Percentiles rank a stretch among this genome's conserved stretches.
phyloP scores from a whole-genome alignment of 495 filamentous ascomycete species.

The Pyrenula aspistea region DNA sequence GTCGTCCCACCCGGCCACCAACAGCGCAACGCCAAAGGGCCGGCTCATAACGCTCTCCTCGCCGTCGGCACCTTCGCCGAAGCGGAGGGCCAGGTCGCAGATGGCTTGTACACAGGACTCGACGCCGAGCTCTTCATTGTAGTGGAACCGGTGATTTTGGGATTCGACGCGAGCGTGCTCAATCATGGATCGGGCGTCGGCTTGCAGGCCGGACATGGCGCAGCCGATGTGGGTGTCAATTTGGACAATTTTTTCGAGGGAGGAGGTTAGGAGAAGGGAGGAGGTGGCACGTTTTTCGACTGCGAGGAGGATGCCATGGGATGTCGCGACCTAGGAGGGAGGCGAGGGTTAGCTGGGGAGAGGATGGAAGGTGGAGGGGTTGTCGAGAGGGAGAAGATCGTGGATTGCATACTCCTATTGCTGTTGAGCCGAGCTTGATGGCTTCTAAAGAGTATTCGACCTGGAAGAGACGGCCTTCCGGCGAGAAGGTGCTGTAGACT shows the following conservation, averaged over 20 bases:
- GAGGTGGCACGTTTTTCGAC: slow-evolving; percentile 99
- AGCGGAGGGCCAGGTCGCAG: slow-evolving; percentile 90
- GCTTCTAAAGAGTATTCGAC: slow-evolving; percentile 99
- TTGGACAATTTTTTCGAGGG: slow-evolving; percentile 98
- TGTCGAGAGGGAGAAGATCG: slow-evolving; percentile 9
- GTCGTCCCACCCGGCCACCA: slow-evolving; percentile 96
- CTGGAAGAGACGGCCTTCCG: slow-evolving; percentile 98
- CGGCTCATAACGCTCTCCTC: slow-evolving; percentile 97
- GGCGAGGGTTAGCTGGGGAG: slow-evolving; percentile 10
- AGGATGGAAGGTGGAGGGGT: slow-evolving; percentile 1
- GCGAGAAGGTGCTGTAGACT: slow-evolving; percentile 84
- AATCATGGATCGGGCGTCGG: slow-evolving; percentile 89
- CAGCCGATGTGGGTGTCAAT: slow-evolving; percentile 98
- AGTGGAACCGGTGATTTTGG: slow-evolving; percentile 94
- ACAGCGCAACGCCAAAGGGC: slow-evolving; percentile 89
- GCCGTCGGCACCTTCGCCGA: slow-evolving; percentile 93
- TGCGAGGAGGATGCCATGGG: slow-evolving; percentile 85
- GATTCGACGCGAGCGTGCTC: slow-evolving; percentile 97
- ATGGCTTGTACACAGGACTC: slow-evolving; percentile 99
- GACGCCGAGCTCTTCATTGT: slow-evolving; percentile 82
- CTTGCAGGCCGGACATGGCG: slow-evolving; percentile 95
- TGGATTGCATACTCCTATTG: slow-evolving; percentile 89
- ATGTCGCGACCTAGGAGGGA: slow-evolving; percentile 61
- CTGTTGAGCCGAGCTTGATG: slow-evolving; percentile 97
- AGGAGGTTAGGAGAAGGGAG: slow-evolving; percentile 89